Base-by-base conservation (phyloP, 192 early-diverging fungal genomes). In the Coemansia reversa region DNA sequence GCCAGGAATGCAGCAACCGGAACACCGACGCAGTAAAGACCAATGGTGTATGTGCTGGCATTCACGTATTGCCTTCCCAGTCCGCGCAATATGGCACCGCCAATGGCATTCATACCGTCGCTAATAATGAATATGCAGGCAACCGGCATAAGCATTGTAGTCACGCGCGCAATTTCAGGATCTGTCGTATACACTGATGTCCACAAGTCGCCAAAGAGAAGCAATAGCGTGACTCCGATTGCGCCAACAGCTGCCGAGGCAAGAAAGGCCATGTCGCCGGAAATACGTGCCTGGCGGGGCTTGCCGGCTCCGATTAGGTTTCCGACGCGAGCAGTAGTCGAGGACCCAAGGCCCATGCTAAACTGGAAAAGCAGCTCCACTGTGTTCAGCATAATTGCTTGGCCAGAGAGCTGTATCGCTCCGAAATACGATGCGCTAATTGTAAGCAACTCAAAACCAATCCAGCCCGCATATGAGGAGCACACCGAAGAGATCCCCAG, bases 391-490 rank as follows among this genome's bases (percentile, higher is more conserved):
- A 91, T 76, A 48, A 91, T 75, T n/a, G 88, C 86, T 66, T 98
- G 95, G 6, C 92, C 89, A 6, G 94, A 93, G 28, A 98, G 81
- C 30, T 83, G 75, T n/a, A 71, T 58, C 0, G 85, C 86, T 18
- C 94, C 93, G 23, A 98, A 75, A 54, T 90, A 86, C 27, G 91
- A 92, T 4, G 91, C 85, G 1, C 84, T 82, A 45, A 92, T 60
- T 5, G 91, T 84, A 4, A 90, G 76, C 4, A 87, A 64, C 68
- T 92, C 90, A 75, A 90, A 90, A n/a, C 86, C 85, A 84, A 88
- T 85, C 92, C 92, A 93, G 62, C 92, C 92, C 12, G 84, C 76
- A 52, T 88, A 87, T 14, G 88, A 80, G 85, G 94, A 94, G 33
- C 90, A 61, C n/a, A 92, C 84, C 0, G 91, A 90, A 0, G 94